These are phyloP conservation scores for Ostreobium quekettii DNA, from an alignment of 139 green algal species.

Conservation along the genomic window DNA sequence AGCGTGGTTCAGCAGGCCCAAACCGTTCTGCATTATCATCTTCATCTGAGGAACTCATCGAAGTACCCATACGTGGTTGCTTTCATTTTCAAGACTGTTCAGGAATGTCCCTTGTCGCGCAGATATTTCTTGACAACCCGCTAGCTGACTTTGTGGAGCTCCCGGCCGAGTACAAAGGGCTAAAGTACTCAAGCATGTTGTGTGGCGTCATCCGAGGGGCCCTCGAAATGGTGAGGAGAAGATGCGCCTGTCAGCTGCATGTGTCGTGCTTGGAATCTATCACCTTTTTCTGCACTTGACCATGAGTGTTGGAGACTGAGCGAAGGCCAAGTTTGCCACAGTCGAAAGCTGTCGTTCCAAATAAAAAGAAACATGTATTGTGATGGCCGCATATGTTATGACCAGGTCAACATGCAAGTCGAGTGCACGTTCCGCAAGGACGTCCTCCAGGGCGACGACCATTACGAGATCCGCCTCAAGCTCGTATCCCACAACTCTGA, in stretches of 20 bases:
- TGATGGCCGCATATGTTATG: neutral
- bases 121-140: constrained; percentile 85
- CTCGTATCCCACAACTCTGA: constrained; percentile 62
- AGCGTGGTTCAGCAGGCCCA: neutral
- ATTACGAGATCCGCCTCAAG: constrained; percentile 72
- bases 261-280: neutral
- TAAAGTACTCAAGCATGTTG: constrained; percentile 87
- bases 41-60: too few species aligned
- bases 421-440: constrained; percentile 70
- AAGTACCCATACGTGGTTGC: too few species aligned
- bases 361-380: neutral
- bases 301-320: neutral
- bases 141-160: constrained; percentile 96
- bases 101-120: constrained; percentile 21
- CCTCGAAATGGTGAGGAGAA: constrained; percentile 66
- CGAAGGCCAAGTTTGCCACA: neutral
- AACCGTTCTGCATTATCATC: too few species aligned
- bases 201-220: constrained; percentile 83
- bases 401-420: constrained; percentile 77
- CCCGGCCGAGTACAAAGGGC: constrained; percentile 62
- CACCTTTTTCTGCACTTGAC: neutral
- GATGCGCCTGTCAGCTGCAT: constrained; percentile 14
- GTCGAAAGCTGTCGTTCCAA: neutral
- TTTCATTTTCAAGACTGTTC: constrained; percentile 10
- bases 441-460: constrained; percentile 74